Evolutionary conservation across 495 filamentous ascomycete species (phyloP), one percentile per base, ranked within the genome.

Genomic region (Talaromyces stipitatus): DNA sequence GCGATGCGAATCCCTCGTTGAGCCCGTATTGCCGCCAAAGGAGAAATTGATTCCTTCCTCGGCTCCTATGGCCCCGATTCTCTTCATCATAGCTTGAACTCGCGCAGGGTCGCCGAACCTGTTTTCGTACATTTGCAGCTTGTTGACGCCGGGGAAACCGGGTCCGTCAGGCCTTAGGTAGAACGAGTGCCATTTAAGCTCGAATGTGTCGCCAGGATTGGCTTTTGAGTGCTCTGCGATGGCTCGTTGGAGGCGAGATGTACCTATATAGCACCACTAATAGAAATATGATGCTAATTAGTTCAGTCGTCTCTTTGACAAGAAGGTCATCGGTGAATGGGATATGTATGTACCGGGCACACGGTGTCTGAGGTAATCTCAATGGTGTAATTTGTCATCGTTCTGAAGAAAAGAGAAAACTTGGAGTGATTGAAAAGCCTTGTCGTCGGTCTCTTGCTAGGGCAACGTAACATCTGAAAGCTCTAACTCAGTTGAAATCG

Each of bases 181-280:
- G 77, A 85, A 96, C 0, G 91, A 85, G 51, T 79, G 77, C 87
- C 87, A 95, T 55, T 74, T 79, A 1, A 87, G 78, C 16, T 70
- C 76, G 74, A 94, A 92, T 47, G 78, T 88, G 69, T 92, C 88
- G 30, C 69, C 63, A 1, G 87, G 81, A 51, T 87, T 68, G 23
- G 66, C 65, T 50, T 72, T 65, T 60, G 83, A 80, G 74, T 89
- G 89, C n/a, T 74, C 63, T 2, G 67, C 59, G 60, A 95, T 92
- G 26, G 85, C 89, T 41, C 74, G 74, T 33, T 85, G 79, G 9
- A 95, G 82, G 36, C 87, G 84, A 55, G 81, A 83, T 63, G 87
- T 87, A 63, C 89, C 90, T n/a, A 95, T 74, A 67, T 90, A 95
- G 77, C 91, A 96, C 87, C 73, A 76, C 73, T 76, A 43, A 38